Evolutionary conservation across 768 basidiomycete genomes (phyloP).

Genomic region (Mycena crocata): DNA sequence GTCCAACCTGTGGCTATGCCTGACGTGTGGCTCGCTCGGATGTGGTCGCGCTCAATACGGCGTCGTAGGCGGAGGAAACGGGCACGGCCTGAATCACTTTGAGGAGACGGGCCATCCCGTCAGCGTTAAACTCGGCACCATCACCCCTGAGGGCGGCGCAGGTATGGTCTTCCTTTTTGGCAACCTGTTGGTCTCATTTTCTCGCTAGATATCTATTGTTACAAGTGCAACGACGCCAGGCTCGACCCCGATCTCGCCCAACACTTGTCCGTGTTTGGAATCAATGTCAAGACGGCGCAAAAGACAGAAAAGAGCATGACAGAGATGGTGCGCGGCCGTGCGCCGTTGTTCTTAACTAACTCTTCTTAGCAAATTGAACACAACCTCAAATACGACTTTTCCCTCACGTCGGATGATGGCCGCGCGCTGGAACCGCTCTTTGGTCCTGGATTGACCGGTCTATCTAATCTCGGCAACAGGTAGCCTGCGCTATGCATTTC

Average conservation of each 20-base stretch:
- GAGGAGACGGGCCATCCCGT: constrained; percentile 78
- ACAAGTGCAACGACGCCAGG: constrained; percentile 78
- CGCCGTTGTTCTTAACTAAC: background rate
- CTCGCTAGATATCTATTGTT: constrained; percentile 90
- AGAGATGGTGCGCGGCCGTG: constrained; percentile 74
- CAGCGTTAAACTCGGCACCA: constrained; percentile 95
- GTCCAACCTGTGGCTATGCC: constrained; percentile 95
- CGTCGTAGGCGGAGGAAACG: constrained; percentile 79
- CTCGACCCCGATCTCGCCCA: constrained; percentile 56
- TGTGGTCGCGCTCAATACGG: constrained; percentile 92
- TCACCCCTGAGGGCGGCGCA: constrained; percentile 93
- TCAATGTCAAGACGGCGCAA: constrained; percentile 81
- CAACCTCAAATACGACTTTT: constrained; percentile 95
- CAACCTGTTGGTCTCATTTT: background rate
- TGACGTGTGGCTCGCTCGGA: constrained; percentile 89
- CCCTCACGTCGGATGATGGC: constrained; percentile 87
- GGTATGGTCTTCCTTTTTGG: constrained; percentile 59
- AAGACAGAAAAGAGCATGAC: constrained; percentile 99
- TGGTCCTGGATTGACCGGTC: constrained; percentile 89
- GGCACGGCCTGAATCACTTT: constrained; percentile 88
- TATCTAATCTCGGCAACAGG: constrained; percentile 94
- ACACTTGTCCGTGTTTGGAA: constrained; percentile 88
- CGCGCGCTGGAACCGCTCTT: constrained; percentile 89
- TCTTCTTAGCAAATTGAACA: constrained; percentile 89
- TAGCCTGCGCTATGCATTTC: constrained; percentile 14